A percentile compares a stretch with the other conserved stretches of the same genome.
These are phyloP conservation scores for Exophiala dermatitidis DNA, from an alignment of 2,329 filamentous ascomycete genomes.

Conservation along the genomic window DNA sequence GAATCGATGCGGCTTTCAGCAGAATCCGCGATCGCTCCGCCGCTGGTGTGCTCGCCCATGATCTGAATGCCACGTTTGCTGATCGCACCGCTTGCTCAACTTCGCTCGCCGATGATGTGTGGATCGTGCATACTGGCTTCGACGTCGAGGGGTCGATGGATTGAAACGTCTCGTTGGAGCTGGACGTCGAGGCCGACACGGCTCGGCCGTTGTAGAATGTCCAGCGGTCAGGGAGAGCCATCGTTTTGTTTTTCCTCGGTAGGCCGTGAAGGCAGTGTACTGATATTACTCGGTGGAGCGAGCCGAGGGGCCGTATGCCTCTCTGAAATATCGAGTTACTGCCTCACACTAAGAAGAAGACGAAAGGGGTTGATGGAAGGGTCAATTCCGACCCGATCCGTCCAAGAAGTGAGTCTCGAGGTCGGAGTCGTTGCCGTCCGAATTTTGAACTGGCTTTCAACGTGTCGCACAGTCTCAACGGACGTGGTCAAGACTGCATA, in stretches of 20 bases:
- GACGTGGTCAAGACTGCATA: too few relatives aligned
- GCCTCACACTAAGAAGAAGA: too few relatives aligned
- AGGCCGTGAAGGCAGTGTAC: not conserved
- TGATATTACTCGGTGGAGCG: too few relatives aligned
- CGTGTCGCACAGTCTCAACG: too few relatives aligned
- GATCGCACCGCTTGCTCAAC: constrained; percentile 66
- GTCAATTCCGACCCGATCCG: too few relatives aligned
- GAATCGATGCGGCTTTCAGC: constrained; percentile 64
- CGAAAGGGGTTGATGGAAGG: too few relatives aligned
- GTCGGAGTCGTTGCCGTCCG: too few relatives aligned
- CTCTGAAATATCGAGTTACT: too few relatives aligned
- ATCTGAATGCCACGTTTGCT: constrained; percentile 62
- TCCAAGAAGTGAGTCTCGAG: too few relatives aligned
- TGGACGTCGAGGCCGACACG: constrained; percentile 42
- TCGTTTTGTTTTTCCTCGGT: not conserved
- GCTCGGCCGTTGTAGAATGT: constrained; percentile 68
- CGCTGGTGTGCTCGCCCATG: constrained; percentile 70
- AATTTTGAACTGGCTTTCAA: too few relatives aligned
- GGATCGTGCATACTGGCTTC: constrained; percentile 61
- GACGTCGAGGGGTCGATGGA: constrained; percentile 68
- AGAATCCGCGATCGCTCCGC: constrained; percentile 69
- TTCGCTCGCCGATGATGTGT: constrained; percentile 59
- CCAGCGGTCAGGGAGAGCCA: constrained; percentile 40
- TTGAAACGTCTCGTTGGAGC: constrained; percentile 57
- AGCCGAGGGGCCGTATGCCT: too few relatives aligned